Evolutionary conservation across 2,329 filamentous ascomycete genomes (phyloP).

Genomic region (Gnomoniopsis sp.): DNA sequence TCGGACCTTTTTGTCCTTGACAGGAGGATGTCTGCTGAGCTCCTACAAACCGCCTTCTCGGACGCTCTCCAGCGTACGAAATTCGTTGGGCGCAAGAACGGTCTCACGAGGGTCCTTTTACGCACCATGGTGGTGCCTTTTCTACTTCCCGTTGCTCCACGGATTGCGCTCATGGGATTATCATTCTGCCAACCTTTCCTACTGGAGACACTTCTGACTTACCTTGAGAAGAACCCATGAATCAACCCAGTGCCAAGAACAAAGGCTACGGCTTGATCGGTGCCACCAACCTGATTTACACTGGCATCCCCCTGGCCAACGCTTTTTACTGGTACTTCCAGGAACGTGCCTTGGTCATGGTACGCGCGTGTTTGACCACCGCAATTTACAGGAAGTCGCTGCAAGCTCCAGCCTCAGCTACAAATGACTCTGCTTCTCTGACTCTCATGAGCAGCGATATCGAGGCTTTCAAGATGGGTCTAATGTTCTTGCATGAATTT

Average conservation of each 20-base stretch:
- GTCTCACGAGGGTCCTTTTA: conserved; percentile 26
- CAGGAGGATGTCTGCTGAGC: conserved; percentile 20
- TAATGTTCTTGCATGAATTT: conserved; percentile 29
- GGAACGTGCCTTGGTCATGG: conserved; percentile 18
- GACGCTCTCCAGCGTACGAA: conserved; percentile 15
- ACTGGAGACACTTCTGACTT: conserved; percentile 34
- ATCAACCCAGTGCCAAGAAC: conserved; percentile 16
- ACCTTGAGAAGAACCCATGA: conserved; percentile 27
- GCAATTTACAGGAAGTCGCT: conserved; percentile 33
- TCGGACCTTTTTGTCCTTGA: conserved; percentile 31
- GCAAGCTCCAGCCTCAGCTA: conserved; percentile 11
- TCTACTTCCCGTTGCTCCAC: conserved; percentile 33
- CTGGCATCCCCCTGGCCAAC: conserved; percentile 30
- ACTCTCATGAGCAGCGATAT: conserved; percentile 38
- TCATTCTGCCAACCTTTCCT: conserved; percentile 42
- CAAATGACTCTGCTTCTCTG: conserved; percentile 29
- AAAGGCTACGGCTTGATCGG: conserved; percentile 33
- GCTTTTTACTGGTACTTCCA: conserved; percentile 32
- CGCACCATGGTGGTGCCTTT: conserved; percentile 30
- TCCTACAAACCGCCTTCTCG: conserved; percentile 15
- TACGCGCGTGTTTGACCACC: conserved; percentile 26
- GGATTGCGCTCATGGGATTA: conserved; percentile 36
- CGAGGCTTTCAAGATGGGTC: conserved; percentile 30
- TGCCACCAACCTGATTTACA: conserved; percentile 28
- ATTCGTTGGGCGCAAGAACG: conserved; percentile 21